Evolutionary conservation across 192 early-diverging fungal species (phyloP).

Genomic region (Coemansia sp.): DNA sequence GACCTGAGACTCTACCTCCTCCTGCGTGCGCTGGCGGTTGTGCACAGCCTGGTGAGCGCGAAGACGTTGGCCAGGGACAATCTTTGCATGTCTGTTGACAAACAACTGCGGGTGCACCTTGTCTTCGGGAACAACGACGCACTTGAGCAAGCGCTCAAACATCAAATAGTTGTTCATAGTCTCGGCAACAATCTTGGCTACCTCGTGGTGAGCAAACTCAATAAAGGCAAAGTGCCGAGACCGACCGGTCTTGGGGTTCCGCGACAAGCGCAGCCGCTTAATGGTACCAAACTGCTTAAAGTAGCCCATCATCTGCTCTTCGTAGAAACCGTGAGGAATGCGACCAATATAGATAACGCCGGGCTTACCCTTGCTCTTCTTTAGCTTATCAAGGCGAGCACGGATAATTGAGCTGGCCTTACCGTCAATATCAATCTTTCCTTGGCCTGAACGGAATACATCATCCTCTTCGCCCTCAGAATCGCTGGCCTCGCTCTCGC

Average conservation of each 20-base stretch:
- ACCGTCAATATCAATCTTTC: constrained; percentile 31
- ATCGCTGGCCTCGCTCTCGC: constrained; percentile 45
- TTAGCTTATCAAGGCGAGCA: constrained; percentile 12
- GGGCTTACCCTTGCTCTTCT: constrained; percentile 14
- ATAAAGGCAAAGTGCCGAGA: constrained; percentile 96
- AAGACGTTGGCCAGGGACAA: constrained; percentile 19
- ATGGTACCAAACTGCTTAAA: constrained; percentile 95
- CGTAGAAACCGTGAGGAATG: constrained; percentile 96
- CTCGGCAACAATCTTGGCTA: constrained; percentile 88
- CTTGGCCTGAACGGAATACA: constrained; percentile 16
- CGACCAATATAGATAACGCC: constrained; percentile 89
- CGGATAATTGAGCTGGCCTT: constrained; percentile 17
- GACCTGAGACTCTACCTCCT: constrained; percentile 52
- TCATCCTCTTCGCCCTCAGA: constrained; percentile 33
- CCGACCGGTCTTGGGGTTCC: constrained; percentile 90
- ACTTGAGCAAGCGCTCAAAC: constrained; percentile 77
- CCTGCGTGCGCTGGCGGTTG: constrained; percentile 65
- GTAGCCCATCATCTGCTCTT: constrained; percentile 87
- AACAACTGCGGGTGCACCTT: constrained; percentile 79
- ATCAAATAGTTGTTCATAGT: constrained; percentile 98
- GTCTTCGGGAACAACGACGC: constrained; percentile 70
- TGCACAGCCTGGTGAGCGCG: constrained; percentile 55
- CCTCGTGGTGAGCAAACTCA: constrained; percentile 79
- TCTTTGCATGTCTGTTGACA: constrained; percentile 60
- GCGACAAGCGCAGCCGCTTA: constrained; percentile 72